Evolutionary conservation across 495 filamentous ascomycete species (phyloP).

Genomic region (Thozetella sp.): DNA sequence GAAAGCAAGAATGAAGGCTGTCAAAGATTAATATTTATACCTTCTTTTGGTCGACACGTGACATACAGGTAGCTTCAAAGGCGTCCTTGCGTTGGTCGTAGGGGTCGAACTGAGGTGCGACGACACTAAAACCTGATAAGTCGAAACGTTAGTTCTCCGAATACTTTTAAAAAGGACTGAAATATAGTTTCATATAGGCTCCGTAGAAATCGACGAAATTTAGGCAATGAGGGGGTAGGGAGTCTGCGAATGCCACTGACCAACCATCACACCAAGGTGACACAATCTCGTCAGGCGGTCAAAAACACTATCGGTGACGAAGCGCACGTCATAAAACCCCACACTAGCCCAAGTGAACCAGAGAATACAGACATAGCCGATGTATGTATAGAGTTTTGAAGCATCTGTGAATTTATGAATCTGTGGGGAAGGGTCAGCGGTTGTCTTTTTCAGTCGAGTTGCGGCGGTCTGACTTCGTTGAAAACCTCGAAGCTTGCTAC

Average conservation of each 20-base stretch:
- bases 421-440: constrained; percentile 7
- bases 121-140: constrained; percentile 44
- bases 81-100: constrained; percentile 37
- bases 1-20: constrained; percentile 52
- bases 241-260: too few species aligned
- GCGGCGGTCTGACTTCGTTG: constrained; percentile 22
- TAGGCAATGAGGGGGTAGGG: too few species aligned
- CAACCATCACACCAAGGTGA: constrained; percentile 62
- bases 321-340: constrained; percentile 63
- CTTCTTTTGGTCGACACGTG: background rate
- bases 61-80: constrained; percentile 45
- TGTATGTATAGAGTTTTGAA: constrained; percentile 34
- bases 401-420: constrained; percentile 51
- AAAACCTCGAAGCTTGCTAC: constrained; percentile 65
- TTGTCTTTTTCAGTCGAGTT: background rate
- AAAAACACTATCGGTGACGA: constrained; percentile 60
- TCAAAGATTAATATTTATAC: constrained; percentile 36
- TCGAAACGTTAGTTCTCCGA: background rate
- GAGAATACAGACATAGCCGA: constrained; percentile 60
- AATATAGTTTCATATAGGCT: too few species aligned
- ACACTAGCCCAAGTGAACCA: constrained; percentile 73
- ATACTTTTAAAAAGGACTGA: background rate
- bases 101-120: constrained; percentile 32
- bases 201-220: background rate
- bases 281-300: constrained; percentile 59